Evolutionary conservation across 805 yeast species (phyloP).

Genomic region (Candida mattraensis): DNA sequence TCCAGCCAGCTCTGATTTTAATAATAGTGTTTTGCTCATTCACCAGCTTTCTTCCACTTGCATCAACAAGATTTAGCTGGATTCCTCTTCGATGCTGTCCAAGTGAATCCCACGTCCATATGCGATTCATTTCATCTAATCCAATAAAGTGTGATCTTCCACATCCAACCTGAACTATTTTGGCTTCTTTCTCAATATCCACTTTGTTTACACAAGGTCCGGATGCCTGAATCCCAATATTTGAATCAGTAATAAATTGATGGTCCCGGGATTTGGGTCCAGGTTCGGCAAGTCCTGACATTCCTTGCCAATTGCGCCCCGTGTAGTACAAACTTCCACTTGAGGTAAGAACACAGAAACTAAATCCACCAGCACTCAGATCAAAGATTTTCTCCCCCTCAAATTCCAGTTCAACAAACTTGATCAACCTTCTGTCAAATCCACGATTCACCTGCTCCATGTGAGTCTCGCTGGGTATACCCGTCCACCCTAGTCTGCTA

Average conservation of each 20-base stretch:
- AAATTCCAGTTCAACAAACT: slow-evolving; percentile 28
- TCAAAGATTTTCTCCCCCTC: slow-evolving; percentile 40
- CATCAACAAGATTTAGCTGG: slow-evolving; percentile 39
- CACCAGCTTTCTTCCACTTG: slow-evolving; percentile 4
- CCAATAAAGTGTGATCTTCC: slow-evolving; percentile 69
- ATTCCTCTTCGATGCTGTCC: slow-evolving; percentile 42
- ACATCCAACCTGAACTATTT: slow-evolving; percentile 51
- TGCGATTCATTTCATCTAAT: slow-evolving; percentile 44
- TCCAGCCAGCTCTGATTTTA: slow-evolving; percentile 69
- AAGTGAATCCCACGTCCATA: slow-evolving; percentile 64
- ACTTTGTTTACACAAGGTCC: slow-evolving; percentile 15
- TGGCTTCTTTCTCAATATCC: slow-evolving; percentile 17
- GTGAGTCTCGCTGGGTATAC: slow-evolving; percentile 15
- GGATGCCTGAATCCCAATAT: slow-evolving; percentile 1
- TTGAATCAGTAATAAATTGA: slow-evolving; percentile 1
- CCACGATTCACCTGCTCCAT: slow-evolving; percentile 15
- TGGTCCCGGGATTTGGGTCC: slow-evolving; percentile 40
- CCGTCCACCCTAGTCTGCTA: slow-evolving; percentile 46
- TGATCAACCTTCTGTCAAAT: slow-evolving; percentile 11
- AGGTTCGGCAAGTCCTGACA: slow-evolving; percentile 36
- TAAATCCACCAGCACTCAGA: slow-evolving; percentile 63
- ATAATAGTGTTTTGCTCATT: slow-evolving; percentile 31
- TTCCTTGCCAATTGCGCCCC: slow-evolving; percentile 44
- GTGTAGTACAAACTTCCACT: slow-evolving; percentile 57
- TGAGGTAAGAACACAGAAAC: slow-evolving; percentile 56